phyloP scores from a whole-genome alignment of 345 rosid genomes.

The Rhodamnia argentea region DNA sequence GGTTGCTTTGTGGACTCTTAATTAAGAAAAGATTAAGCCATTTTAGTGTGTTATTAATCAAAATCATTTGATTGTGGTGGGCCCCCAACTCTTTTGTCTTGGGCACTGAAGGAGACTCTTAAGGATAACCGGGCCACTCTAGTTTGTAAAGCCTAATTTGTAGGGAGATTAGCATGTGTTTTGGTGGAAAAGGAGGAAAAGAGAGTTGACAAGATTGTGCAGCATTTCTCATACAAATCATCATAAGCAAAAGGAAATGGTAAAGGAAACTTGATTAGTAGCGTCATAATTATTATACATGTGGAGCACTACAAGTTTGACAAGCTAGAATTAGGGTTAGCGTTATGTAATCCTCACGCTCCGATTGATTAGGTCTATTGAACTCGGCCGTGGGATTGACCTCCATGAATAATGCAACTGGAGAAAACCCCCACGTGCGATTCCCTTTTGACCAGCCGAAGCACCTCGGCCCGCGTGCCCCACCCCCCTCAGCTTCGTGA shows the following conservation, averaged over 20 bases:
- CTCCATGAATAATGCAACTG: too few species aligned
- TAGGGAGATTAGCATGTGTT: background rate
- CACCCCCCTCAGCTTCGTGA: too few species aligned
- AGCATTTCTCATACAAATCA: background rate
- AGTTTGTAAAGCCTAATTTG: slow-evolving; percentile 4
- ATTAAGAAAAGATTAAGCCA: background rate
- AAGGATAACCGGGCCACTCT: slow-evolving; percentile 2
- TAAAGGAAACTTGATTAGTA: background rate
- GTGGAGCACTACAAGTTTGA: background rate
- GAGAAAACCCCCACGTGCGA: too few species aligned
- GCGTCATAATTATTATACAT: background rate
- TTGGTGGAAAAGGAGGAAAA: background rate
- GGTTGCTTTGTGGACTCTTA: slow-evolving; percentile 5
- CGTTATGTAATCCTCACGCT: background rate
- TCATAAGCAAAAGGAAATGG: background rate
- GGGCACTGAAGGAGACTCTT: background rate
- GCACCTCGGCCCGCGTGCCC: too few species aligned
- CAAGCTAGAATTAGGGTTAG: background rate
- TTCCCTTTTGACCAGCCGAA: too few species aligned
- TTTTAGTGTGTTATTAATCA: background rate
- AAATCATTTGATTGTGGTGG: slow-evolving; percentile 17
- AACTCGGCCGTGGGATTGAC: too few species aligned
- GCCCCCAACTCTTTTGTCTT: slow-evolving; percentile 13
- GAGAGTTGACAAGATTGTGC: background rate
- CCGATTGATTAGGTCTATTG: background rate